These are phyloP conservation scores for Wickerhamiella dianesei DNA, from an alignment of 805 yeast species.

Conservation along the genomic window DNA sequence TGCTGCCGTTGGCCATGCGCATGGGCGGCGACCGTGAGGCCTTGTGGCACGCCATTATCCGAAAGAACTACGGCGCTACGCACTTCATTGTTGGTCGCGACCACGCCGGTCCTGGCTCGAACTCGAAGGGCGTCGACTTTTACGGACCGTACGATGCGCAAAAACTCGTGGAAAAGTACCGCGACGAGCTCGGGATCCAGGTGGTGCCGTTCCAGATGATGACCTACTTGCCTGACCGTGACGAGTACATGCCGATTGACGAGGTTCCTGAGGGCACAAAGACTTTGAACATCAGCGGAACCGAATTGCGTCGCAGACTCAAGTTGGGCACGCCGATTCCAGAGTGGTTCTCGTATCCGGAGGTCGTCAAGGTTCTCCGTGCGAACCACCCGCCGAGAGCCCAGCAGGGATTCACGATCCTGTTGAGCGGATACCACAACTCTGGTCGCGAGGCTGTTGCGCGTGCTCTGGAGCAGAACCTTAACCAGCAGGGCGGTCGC, in stretches of 20 bases:
- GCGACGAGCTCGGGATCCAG: constrained; percentile 68
- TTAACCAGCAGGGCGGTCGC: constrained; percentile 84
- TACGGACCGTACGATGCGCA: constrained; percentile 98
- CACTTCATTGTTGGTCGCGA: constrained; percentile 97
- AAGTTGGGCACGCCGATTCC: constrained; percentile 82
- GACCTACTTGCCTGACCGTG: constrained; percentile 88
- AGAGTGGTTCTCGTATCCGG: constrained; percentile 95
- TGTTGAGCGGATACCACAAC: constrained; percentile 46
- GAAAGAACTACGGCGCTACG: constrained; percentile 92
- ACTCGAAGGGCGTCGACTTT: constrained; percentile 82
- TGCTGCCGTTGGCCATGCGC: constrained; percentile 93
- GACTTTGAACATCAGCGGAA: constrained; percentile 87
- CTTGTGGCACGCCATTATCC: constrained; percentile 93
- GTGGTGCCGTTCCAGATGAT: constrained; percentile 96
- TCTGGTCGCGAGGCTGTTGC: constrained; percentile 54
- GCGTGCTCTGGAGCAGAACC: constrained; percentile 74
- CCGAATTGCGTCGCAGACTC: constrained; percentile 80
- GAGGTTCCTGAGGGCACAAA: constrained; percentile 66
- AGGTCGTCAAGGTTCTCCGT: constrained; percentile 81
- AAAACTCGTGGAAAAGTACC: constrained; percentile 62
- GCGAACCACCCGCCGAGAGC: constrained; percentile 88
- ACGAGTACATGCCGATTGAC: constrained; percentile 89
- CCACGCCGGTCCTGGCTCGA: constrained; percentile 91
- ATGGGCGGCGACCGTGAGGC: constrained; percentile 99
- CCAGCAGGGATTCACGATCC: constrained; percentile 74